Evolutionary conservation across 2,329 filamentous ascomycete genomes (phyloP).

Genomic region (Ceratocystis alfenasii): DNA sequence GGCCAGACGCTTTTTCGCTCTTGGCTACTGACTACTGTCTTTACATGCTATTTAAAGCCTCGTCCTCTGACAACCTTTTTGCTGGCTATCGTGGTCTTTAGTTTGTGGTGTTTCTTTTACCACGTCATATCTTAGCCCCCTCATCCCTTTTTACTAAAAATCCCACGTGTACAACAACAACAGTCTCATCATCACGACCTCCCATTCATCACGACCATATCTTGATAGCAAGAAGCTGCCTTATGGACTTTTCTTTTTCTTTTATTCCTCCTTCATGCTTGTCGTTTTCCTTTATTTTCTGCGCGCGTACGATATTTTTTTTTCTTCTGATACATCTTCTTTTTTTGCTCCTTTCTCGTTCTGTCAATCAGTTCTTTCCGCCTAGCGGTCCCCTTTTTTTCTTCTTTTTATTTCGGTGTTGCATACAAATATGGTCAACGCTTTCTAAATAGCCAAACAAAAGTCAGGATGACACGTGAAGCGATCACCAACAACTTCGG

Average conservation of each 20-base stretch:
- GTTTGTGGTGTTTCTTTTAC: not conserved
- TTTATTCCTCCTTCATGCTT: constrained; percentile 1
- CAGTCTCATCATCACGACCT: constrained; percentile 12
- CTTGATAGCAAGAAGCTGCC: constrained; percentile 3
- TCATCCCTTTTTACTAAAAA: not conserved
- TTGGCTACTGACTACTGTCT: not conserved
- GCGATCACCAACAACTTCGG: not conserved
- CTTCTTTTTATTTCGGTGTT: not conserved
- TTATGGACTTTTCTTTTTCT: not conserved
- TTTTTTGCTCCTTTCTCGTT: constrained; percentile 7
- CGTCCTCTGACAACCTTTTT: not conserved
- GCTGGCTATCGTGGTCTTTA: not conserved
- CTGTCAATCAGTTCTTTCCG: not conserved
- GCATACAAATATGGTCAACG: not conserved
- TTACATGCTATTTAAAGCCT: not conserved
- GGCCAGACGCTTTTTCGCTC: not conserved
- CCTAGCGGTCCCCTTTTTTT: not conserved
- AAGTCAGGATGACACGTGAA: not conserved
- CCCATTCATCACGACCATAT: constrained; percentile 3
- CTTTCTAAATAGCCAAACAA: constrained; percentile 4
- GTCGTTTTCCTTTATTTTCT: constrained; percentile 16
- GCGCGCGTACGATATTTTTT: constrained; percentile 3
- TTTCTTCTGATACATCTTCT: constrained; percentile 10
- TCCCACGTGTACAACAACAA: constrained; percentile 8
- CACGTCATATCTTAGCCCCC: not conserved